A percentile compares a stretch with the other conserved stretches of the same genome.
Conservation (phyloP, 2,329 filamentous ascomycete genomes). For the Fusarium anguioides region DNA sequence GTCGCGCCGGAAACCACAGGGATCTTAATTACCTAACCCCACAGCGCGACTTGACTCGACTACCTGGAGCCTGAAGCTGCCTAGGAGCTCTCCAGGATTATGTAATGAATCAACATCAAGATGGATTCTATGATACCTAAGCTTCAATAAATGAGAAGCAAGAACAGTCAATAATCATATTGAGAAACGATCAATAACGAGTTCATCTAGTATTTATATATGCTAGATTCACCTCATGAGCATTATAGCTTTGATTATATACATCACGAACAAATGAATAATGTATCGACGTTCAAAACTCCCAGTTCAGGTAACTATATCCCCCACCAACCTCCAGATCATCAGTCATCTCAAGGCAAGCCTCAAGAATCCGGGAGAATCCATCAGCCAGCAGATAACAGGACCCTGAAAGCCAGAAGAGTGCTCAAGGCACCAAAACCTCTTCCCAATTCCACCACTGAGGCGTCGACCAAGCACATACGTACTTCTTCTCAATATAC, state of each 20-base stretch:
- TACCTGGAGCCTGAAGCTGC: not conserved
- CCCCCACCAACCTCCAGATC: slow-evolving; percentile 42
- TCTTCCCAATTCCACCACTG: slow-evolving; percentile 44
- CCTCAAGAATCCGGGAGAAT: slow-evolving; percentile 12
- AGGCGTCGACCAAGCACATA: slow-evolving; percentile 40
- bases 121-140: too few species aligned
- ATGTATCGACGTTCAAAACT: slow-evolving; percentile 58
- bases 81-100: not conserved
- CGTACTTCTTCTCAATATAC: slow-evolving; percentile 62
- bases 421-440: slow-evolving; percentile 46
- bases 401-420: slow-evolving; percentile 56
- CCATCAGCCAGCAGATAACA: slow-evolving; percentile 51
- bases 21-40: slow-evolving; percentile 48
- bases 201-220: not conserved
- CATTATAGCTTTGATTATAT: too few species aligned
- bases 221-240: not conserved
- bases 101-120: not conserved
- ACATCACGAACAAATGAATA: slow-evolving; percentile 4
- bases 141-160: not conserved
- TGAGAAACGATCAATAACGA: accelerated
- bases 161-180: too few species aligned
- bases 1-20: slow-evolving; percentile 42
- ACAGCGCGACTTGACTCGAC: slow-evolving; percentile 30
- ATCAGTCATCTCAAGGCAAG: slow-evolving; percentile 9
- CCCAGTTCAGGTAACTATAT: slow-evolving; percentile 47